Evolutionary conservation across 305 asterid species (phyloP).

Genomic region (Lippia alba): DNA sequence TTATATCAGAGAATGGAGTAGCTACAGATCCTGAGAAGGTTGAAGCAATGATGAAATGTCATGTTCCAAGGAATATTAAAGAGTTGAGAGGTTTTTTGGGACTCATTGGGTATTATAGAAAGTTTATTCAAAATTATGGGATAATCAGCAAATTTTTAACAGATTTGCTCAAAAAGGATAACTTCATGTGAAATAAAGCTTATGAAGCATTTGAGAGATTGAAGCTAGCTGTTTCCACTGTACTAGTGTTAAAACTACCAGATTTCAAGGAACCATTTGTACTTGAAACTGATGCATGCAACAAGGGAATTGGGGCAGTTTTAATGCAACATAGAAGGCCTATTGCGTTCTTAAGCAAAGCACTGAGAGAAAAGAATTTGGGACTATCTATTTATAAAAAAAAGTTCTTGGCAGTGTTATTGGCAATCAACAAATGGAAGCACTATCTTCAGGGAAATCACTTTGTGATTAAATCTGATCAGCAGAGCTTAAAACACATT

Average conservation of each 20-base stretch:
- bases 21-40: too few relatives aligned
- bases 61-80: too few relatives aligned
- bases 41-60: too few relatives aligned
- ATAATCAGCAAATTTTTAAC: not conserved
- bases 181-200: too few relatives aligned
- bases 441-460: not conserved
- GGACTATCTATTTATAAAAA: not conserved
- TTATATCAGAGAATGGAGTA: not conserved
- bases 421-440: not conserved
- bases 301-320: too few relatives aligned
- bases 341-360: not conserved
- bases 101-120: not conserved
- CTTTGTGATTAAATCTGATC: not conserved
- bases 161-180: not conserved
- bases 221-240: too few relatives aligned
- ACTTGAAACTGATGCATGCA: not conserved
- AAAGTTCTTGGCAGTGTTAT: not conserved
- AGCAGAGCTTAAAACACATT: not conserved
- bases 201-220: too few relatives aligned
- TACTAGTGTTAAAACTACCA: too few relatives aligned
- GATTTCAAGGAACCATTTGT: too few relatives aligned
- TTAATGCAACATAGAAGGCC: not conserved
- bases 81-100: not conserved
- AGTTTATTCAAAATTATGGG: not conserved
- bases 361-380: too few relatives aligned